A percentile compares a stretch with the other conserved stretches of the same genome.
Evolutionary conservation across 305 asterid species (phyloP).

Genomic region (Solanum hybrid): DNA sequence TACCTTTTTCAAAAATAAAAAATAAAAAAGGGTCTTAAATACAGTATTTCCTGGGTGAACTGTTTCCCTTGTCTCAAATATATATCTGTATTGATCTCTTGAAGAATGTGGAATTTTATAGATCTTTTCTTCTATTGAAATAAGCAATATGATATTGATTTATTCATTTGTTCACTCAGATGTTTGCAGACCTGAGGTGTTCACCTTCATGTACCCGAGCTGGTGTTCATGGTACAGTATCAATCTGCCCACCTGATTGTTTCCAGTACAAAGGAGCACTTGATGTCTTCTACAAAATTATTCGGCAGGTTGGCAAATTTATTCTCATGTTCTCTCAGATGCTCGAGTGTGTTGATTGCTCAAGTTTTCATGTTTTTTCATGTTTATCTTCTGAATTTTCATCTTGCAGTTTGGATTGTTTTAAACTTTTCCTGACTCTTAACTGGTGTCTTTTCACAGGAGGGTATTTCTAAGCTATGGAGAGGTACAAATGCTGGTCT

Average conservation of each 20-base stretch:
- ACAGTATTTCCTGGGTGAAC: background rate
- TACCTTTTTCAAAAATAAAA: background rate
- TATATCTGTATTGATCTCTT: background rate
- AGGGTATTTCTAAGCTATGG: slow-evolving; percentile 88
- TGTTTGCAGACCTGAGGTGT: slow-evolving; percentile 97
- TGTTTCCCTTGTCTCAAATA: background rate
- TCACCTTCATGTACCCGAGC: slow-evolving; percentile 94
- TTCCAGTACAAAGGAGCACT: slow-evolving; percentile 88
- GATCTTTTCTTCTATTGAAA: background rate
- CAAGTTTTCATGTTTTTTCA: background rate
- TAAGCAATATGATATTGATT: background rate
- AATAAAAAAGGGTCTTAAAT: background rate
- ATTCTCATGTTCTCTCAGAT: background rate
- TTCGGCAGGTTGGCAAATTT: slow-evolving; percentile 71
- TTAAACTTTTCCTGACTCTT: background rate
- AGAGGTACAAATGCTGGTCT: slow-evolving; percentile 97
- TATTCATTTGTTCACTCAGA: slow-evolving; percentile 31
- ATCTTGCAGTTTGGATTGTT: background rate
- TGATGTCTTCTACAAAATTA: slow-evolving; percentile 82
- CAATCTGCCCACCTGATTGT: slow-evolving; percentile 91
- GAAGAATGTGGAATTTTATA: background rate
- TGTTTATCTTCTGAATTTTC: background rate
- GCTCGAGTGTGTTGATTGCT: background rate
- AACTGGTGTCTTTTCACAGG: slow-evolving; percentile 35
- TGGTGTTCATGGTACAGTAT: slow-evolving; percentile 89